Conservation (phyloP, 2,329 filamentous ascomycete genomes). For the Fusarium dlaminii region DNA sequence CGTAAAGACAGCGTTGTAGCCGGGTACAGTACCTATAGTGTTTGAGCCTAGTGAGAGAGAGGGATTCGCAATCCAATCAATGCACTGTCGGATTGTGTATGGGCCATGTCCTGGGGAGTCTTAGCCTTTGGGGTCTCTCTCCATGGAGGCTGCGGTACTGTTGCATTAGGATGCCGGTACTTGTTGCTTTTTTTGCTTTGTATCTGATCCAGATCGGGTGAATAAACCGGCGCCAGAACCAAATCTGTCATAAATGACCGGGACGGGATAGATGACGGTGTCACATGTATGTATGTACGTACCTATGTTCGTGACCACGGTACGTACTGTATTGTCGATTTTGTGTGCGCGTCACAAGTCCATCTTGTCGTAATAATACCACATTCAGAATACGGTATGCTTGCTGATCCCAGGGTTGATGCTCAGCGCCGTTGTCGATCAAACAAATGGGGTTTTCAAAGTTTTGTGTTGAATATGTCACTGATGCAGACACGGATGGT, state of each 20-base stretch:
- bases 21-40: conserved; percentile 9
- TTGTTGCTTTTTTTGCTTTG: conserved; percentile 33
- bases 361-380: background rate
- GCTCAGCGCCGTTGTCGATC: conserved; percentile 27
- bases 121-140: too few relatives aligned
- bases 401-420: conserved; percentile 16
- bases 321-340: background rate
- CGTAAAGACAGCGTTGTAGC: background rate
- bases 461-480: conserved; percentile 15
- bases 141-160: conserved; percentile 6
- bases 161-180: conserved; percentile 37
- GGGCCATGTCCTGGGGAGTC: too few relatives aligned
- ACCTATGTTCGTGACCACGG: background rate
- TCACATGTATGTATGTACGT: conserved; percentile 13
- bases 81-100: background rate
- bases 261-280: conserved; percentile 1
- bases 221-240: conserved; percentile 25
- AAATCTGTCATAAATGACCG: conserved; percentile 27
- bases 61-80: background rate
- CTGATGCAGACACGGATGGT: background rate
- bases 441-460: conserved; percentile 5
- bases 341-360: background rate
- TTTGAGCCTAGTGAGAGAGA: background rate
- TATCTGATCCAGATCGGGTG: conserved; percentile 36
- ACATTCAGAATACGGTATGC: conserved; percentile 8